Base-by-base conservation (phyloP, 805 yeast species). In the Cyberlindnera maritima region DNA sequence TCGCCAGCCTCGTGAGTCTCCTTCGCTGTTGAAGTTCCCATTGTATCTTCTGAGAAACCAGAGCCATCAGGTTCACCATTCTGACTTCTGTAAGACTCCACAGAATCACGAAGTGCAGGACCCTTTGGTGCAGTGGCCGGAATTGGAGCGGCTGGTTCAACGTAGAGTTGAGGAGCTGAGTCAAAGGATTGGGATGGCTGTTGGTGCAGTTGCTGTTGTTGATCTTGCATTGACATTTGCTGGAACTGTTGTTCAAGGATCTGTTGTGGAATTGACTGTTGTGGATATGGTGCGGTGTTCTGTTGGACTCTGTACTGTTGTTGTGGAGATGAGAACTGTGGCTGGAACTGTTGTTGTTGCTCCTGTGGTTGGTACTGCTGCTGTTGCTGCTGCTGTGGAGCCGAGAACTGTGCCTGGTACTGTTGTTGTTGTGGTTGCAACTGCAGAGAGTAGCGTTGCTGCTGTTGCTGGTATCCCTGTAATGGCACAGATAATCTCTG, bases 1-100 rank as follows among this genome's bases (percentile, higher is more conserved):
- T 49, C 57, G n/a, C 46, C 52, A 17, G 35, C 52, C 9, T 55
- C 54, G 41, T 59, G 54, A 2, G 63, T 59, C 40, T 58, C 63
- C 43, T 59, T 59, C 20, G 49, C 58, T 9, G 54, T 55, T 15
- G 31, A 28, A 28, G 49, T 50, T 17, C 47, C 52, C 14, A 43
- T 20, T 3, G 61, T 54, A 19, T 56, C 61, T 31, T 58, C 62
- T n/a, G 56, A 50, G 13, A 51, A 17, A 3, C 58, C 57, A 17
- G 57, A 51, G 2, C 53, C 59, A 44, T 59, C 61, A 17, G 49
- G 49, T 33, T 48, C 55, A 17, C 18, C 25, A 13, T 14, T 9
- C 15, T 15, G 17, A 14, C 19, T 34, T 36, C 34, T 36, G 40
- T 41, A 44, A 2, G 55, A 48, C 6, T 48, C 53, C 21, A 45